Evolutionary conservation across 176 grass and related monocot species (phyloP).

Genomic region (Oryza punctata): DNA sequence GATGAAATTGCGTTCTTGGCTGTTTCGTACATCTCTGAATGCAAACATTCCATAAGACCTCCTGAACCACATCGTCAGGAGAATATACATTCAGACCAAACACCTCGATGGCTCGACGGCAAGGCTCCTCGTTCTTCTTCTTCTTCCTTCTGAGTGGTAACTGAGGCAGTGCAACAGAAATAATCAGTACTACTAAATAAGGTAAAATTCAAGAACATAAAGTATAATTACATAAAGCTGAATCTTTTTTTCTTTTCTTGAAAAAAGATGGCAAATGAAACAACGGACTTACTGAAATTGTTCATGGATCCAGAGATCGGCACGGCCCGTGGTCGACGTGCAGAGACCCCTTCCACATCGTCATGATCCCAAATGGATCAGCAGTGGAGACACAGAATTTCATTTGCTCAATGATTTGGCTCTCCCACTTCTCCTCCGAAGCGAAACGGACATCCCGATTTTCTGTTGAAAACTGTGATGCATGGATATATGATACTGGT

Average conservation of each 20-base stretch:
- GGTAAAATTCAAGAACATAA: neutral
- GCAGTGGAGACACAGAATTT: neutral
- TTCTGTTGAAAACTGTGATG: neutral
- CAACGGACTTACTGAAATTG: neutral
- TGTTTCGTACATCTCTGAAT: conserved; percentile 2
- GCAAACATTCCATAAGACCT: conserved; percentile 21
- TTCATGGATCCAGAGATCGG: neutral
- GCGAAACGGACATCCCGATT: neutral
- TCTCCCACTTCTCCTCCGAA: neutral
- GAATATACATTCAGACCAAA: neutral
- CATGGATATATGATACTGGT: no score
- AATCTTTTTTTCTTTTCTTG: no score
- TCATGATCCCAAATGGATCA: accelerated
- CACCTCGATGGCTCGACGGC: conserved; percentile 17
- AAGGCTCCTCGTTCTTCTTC: neutral
- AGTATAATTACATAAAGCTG: no score
- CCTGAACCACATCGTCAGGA: neutral
- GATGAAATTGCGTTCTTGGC: neutral
- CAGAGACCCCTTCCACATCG: neutral
- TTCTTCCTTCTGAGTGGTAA: neutral
- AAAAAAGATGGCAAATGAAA: no score
- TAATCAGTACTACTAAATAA: neutral
- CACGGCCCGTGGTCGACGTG: neutral
- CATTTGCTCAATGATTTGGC: neutral
- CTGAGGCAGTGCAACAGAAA: neutral